Percentiles rank a stretch among this genome's conserved stretches.
Evolutionary conservation across 2,329 filamentous ascomycete genomes (phyloP).

Genomic region (Fusarium longipes): DNA sequence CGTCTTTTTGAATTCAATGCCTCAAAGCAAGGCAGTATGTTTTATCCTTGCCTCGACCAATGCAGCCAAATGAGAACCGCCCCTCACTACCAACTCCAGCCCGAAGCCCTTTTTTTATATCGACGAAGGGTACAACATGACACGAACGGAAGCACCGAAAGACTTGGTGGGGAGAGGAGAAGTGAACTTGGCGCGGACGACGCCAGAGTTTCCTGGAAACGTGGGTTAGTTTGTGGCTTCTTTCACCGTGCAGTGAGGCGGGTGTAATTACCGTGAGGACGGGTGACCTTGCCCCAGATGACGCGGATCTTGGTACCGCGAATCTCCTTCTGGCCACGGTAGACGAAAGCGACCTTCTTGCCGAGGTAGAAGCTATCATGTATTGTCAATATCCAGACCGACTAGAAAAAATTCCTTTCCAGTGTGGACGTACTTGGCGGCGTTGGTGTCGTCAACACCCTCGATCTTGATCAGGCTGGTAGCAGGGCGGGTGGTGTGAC

Average conservation of each 20-base stretch:
- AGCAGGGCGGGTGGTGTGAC: conserved; percentile 89
- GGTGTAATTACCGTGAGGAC: conserved; percentile 82
- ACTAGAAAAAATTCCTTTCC: neutral
- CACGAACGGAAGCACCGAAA: conserved; percentile 94
- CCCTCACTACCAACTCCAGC: conserved; percentile 71
- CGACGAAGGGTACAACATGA: conserved; percentile 98
- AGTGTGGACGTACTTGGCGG: conserved; percentile 76
- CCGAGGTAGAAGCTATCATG: conserved; percentile 86
- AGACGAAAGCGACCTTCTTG: conserved; percentile 99
- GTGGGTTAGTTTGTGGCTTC: conserved; percentile 27
- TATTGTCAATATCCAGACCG: conserved; percentile 42
- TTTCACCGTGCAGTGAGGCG: neutral
- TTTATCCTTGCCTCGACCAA: conserved; percentile 69
- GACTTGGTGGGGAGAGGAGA: conserved; percentile 95
- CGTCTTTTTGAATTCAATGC: conserved; percentile 66
- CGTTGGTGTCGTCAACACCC: conserved; percentile 91
- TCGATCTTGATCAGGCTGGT: conserved; percentile 98
- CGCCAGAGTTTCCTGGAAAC: conserved; percentile 87
- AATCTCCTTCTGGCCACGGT: conserved; percentile 93
- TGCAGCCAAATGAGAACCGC: conserved; percentile 71
- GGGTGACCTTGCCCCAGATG: conserved; percentile 98
- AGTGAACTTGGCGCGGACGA: conserved; percentile 97
- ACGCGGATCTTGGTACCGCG: conserved; percentile 98
- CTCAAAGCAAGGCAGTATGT: conserved; percentile 64
- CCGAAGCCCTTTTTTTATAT: conserved; percentile 81